Base-by-base conservation (phyloP, 257 asterid genomes). In the Plectranthus barbatus region DNA sequence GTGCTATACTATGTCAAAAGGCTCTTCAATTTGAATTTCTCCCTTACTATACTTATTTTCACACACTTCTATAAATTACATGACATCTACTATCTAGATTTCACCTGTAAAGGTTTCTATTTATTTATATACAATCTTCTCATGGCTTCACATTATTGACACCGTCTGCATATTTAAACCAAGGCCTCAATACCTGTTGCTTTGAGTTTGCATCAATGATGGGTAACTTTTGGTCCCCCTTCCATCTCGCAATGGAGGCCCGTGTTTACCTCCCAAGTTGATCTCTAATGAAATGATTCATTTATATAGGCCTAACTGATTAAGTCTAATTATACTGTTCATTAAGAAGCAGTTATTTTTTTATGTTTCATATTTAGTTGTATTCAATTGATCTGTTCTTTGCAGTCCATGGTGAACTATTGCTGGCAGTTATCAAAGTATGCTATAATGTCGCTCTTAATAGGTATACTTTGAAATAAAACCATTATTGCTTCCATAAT, bases 341-440 rank as follows among this genome's bases (percentile, higher is more conserved):
- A 29, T 44, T 26, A 69, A 55, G 66, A 51, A 64, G 41, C 34
- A 45, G 17, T 47, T 33, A 18, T 48, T 72, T 26, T n/a, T 55
- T 45, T 63, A 41, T 59, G n/a, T 66, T 72, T 58, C 50, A 47
- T 55, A 58, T 48, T 63, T 34, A 55, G 23, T 62, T 52, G 24
- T 74, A 58, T 45, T 61, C 41, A 65, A 62, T 49, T 45, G 42
- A 57, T 68, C 44, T 62, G 41, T 68, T 58, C 24, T 52, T 23
- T 93, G 83, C 86, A 93, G 99, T 93, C 82, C 99, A 93, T 58
- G 99, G 99, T 63, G 99, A 93, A 74, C 75, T 90, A 15, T 76
- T 93, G 89, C 88, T 93, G 52, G 89, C 85, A 53, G 94, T 93
- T 68, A 90, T 93, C 74, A 83, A 97, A 77, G 94, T 87, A 50